These are phyloP conservation scores for Globisporangium paroecandrum DNA, from an alignment of 352 stramenopile genomes.

Conservation along the genomic window DNA sequence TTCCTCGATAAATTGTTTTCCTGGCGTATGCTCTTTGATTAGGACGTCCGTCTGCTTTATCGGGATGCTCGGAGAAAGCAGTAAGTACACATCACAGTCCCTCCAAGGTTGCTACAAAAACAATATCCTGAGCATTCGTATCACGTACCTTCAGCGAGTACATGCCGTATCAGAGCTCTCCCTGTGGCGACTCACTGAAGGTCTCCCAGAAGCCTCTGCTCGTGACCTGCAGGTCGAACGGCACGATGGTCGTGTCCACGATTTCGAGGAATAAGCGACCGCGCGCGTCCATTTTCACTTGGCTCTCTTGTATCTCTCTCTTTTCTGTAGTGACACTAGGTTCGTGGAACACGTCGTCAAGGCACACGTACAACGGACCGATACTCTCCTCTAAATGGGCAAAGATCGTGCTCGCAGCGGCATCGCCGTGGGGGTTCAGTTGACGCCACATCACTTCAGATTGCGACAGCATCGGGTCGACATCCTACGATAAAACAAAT, in stretches of 20 bases:
- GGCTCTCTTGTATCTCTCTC: not conserved
- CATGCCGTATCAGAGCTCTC: too few relatives aligned
- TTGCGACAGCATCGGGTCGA: not conserved
- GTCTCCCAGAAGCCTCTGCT: conserved; percentile 2
- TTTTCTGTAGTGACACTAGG: not conserved
- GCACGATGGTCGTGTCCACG: conserved; percentile 2
- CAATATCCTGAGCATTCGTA: not conserved
- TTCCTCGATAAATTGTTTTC: not conserved
- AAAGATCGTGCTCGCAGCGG: not conserved
- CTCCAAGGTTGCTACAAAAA: not conserved
- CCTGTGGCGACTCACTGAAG: not conserved
- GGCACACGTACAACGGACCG: not conserved
- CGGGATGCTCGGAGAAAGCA: not conserved
- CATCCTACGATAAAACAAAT: not conserved
- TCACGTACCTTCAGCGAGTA: not conserved
- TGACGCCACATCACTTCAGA: not conserved
- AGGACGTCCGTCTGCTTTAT: not conserved
- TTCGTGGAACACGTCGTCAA: not conserved
- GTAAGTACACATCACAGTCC: too few relatives aligned
- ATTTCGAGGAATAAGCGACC: not conserved
- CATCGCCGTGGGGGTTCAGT: not conserved
- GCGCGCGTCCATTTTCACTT: not conserved
- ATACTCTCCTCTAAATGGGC: not conserved
- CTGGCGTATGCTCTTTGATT: not conserved
- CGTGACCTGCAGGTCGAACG: conserved; percentile 1